Conservation (phyloP, 2,329 filamentous ascomycete genomes). For the Pezicula carpinea region DNA sequence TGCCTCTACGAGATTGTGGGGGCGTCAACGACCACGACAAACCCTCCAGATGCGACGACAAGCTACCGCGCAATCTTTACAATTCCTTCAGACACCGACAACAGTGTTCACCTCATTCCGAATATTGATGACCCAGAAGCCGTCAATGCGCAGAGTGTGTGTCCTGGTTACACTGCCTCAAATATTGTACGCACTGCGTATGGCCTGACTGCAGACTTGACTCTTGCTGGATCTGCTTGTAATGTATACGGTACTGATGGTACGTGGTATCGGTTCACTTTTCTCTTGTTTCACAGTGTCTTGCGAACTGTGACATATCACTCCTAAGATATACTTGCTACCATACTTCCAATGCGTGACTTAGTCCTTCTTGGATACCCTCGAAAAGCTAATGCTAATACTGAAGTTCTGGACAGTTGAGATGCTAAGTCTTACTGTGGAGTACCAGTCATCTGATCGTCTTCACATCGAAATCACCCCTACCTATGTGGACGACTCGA, state of each 20-base stretch:
- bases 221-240: constrained; percentile 65
- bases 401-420: constrained; percentile 38
- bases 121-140: constrained; percentile 63
- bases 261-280: too few species aligned
- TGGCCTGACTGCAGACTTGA: constrained; percentile 65
- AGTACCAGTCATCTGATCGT: constrained; percentile 60
- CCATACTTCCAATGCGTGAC: too few species aligned
- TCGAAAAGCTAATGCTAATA: too few species aligned
- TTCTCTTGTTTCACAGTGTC: too few species aligned
- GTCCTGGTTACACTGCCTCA: constrained; percentile 64
- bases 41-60: constrained; percentile 8
- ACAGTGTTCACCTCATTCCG: constrained; percentile 46
- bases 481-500: constrained; percentile 53
- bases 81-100: constrained; percentile 40
- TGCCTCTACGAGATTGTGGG: neutral
- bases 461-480: constrained; percentile 69
- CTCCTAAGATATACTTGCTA: too few species aligned
- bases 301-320: too few species aligned
- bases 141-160: constrained; percentile 45
- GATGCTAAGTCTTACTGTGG: constrained; percentile 60
- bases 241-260: constrained; percentile 72
- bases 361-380: too few species aligned
- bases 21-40: constrained; percentile 5
- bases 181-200: constrained; percentile 48
- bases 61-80: constrained; percentile 34